Evolutionary conservation across 768 basidiomycete genomes (phyloP).

Genomic region (Phylloporus sp.): DNA sequence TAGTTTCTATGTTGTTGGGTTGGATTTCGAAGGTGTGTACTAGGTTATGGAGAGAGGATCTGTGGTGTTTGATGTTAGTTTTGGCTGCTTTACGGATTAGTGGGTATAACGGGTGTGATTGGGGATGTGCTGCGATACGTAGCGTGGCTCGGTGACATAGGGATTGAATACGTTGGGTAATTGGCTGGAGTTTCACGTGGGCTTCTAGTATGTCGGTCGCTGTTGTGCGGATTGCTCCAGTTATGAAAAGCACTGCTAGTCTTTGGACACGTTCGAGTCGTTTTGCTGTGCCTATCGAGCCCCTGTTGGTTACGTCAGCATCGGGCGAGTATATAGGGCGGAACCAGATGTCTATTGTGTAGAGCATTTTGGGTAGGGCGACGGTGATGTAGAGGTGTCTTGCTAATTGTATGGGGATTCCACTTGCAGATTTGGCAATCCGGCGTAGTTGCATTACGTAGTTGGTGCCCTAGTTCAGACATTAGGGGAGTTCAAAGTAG

Average conservation of each 20-base stretch:
- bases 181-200: not conserved
- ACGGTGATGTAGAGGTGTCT: slow-evolving; percentile 25
- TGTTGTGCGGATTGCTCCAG: not conserved
- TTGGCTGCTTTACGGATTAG: not conserved
- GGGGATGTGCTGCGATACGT: not conserved
- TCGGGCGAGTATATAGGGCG: not conserved
- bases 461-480: not conserved
- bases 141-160: not conserved
- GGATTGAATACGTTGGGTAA: not conserved
- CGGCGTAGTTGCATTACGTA: not conserved
- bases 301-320: not conserved
- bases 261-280: no score
- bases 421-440: slow-evolving; percentile 5
- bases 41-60: no score
- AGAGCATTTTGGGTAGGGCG: no score
- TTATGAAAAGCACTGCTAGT: no score
- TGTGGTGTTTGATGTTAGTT: no score
- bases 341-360: slow-evolving; percentile 26
- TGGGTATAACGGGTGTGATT: not conserved
- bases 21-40: no score
- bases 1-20: no score
- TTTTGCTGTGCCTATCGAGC: not conserved
- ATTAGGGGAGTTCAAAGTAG: no score
- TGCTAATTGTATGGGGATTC: slow-evolving; percentile 11
- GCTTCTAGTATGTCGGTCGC: not conserved